phyloP scores from a whole-genome alignment of 805 yeast genomes.

The Wickerhamiella allomyrinae region DNA sequence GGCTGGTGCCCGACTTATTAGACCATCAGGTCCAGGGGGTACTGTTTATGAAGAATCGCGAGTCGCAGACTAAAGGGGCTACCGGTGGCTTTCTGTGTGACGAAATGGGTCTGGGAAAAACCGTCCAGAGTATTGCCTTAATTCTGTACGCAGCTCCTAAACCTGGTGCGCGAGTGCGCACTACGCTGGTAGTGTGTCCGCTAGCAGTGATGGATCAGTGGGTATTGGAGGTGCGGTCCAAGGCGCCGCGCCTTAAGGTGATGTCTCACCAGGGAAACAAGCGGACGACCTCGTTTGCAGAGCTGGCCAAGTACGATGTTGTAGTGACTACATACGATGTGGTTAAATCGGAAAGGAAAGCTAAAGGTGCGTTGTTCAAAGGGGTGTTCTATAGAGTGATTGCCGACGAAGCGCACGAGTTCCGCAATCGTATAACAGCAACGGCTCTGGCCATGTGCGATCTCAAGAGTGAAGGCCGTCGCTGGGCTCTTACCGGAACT shows the following conservation, averaged over 20 bases:
- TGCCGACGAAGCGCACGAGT: slow-evolving; percentile 51
- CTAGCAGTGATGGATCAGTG: slow-evolving; percentile 31
- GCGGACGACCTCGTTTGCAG: slow-evolving; percentile 12
- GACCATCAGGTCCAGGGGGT: slow-evolving; percentile 37
- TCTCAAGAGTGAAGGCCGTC: slow-evolving; percentile 30
- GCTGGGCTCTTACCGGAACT: slow-evolving; percentile 51
- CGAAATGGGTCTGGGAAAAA: slow-evolving; percentile 85
- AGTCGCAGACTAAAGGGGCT: slow-evolving; percentile 15
- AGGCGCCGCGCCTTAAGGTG: slow-evolving; percentile 26
- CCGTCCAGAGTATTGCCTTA: slow-evolving; percentile 62
- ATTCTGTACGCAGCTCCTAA: slow-evolving; percentile 30
- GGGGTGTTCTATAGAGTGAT: slow-evolving; percentile 40
- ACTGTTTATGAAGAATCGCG: slow-evolving; percentile 29
- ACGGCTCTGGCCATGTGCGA: slow-evolving; percentile 33
- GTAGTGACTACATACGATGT: slow-evolving; percentile 25
- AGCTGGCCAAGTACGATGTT: slow-evolving; percentile 22
- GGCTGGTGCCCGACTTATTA: slow-evolving; percentile 28
- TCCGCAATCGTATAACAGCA: slow-evolving; percentile 37
- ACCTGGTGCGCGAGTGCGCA: slow-evolving; percentile 3
- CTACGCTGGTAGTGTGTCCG: slow-evolving; percentile 32
- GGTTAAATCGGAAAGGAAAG: slow-evolving; percentile 19
- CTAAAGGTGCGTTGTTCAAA: slow-evolving; percentile 18
- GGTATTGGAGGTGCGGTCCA: slow-evolving; percentile 26
- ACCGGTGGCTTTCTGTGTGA: slow-evolving; percentile 63
- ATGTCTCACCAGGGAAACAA: slow-evolving; percentile 24